phyloP scores from a whole-genome alignment of 2,329 filamentous ascomycete species.

The Penicillium sp. region DNA sequence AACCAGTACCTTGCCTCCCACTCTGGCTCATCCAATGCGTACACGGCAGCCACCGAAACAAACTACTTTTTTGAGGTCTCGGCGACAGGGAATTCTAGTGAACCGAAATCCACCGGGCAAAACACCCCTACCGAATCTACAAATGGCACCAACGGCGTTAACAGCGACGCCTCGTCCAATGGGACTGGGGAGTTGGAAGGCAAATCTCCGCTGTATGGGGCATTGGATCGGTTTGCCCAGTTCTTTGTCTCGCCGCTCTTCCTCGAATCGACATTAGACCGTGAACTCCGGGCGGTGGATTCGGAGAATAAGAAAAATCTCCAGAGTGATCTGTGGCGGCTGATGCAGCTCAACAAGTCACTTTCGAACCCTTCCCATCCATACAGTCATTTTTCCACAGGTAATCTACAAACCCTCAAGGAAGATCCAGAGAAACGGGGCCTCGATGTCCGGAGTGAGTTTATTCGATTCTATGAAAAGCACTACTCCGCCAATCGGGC shows the following conservation, averaged over 20 bases:
- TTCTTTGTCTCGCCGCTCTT: slow-evolving; percentile 91
- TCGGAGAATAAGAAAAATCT: slow-evolving; percentile 98
- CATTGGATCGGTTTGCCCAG: slow-evolving; percentile 83
- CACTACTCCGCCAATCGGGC: slow-evolving; percentile 91
- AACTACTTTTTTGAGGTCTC: slow-evolving; percentile 98
- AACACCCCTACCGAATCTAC: slow-evolving; percentile 24
- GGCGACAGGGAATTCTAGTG: slow-evolving; percentile 57
- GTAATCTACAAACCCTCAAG: slow-evolving; percentile 79
- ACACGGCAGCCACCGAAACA: slow-evolving; percentile 86
- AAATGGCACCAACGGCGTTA: slow-evolving; percentile 22
- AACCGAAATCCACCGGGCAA: slow-evolving; percentile 22
- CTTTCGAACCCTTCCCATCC: slow-evolving; percentile 83
- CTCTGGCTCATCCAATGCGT: slow-evolving; percentile 90
- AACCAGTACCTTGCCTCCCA: slow-evolving; percentile 85
- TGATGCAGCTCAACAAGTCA: slow-evolving; percentile 81
- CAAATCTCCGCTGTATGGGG: slow-evolving; percentile 65
- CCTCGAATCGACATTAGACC: slow-evolving; percentile 73
- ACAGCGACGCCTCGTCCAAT: slow-evolving; percentile 14
- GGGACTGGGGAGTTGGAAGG: slow-evolving; percentile 19
- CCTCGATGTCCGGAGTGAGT: slow-evolving; percentile 80
- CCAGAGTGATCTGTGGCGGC: slow-evolving; percentile 80
- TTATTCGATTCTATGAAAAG: slow-evolving; percentile 83
- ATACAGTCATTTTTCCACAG: slow-evolving; percentile 86
- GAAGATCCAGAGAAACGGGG: slow-evolving; percentile 71
- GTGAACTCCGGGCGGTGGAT: slow-evolving; percentile 82